Conservation (phyloP, 192 early-diverging fungal species). For the Umbelopsis sp. region DNA sequence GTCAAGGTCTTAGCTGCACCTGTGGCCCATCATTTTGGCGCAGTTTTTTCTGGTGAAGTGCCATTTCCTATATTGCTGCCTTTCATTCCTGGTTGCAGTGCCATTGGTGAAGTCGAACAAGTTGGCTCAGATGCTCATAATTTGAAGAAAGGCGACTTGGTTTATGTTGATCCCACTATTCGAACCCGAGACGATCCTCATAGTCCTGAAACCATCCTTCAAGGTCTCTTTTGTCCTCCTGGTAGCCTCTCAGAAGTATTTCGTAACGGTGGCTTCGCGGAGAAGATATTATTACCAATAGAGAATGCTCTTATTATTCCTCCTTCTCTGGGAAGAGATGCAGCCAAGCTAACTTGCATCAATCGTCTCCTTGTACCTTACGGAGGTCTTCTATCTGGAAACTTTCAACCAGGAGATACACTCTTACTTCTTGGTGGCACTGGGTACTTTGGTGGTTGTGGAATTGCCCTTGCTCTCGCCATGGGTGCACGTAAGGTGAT, state of each 20-base stretch:
- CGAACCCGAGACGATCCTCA: conserved; percentile 36
- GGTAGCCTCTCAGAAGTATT: conserved; percentile 16
- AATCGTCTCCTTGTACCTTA: conserved; percentile 24
- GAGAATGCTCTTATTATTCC: conserved; percentile 37
- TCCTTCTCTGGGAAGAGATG: conserved; percentile 13
- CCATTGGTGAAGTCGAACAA: conserved; percentile 28
- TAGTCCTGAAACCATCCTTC: conserved; percentile 27
- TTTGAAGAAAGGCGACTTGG: conserved; percentile 32
- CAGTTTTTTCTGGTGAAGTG: conserved; percentile 23
- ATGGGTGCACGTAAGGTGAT: conserved; percentile 38
- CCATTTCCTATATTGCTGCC: conserved; percentile 29
- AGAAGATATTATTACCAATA: conserved; percentile 28
- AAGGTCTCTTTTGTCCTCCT: conserved; percentile 29
- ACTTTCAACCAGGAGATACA: conserved; percentile 35
- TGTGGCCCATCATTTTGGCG: conserved; percentile 20
- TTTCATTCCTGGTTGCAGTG: conserved; percentile 35
- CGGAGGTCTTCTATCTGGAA: conserved; percentile 30
- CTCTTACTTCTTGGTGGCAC: conserved; percentile 32
- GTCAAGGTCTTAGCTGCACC: conserved; percentile 37
- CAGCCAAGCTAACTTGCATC: conserved; percentile 1
- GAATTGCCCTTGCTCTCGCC: conserved; percentile 28
- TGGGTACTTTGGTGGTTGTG: conserved; percentile 31
- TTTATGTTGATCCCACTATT: conserved; percentile 36
- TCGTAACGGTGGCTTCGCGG: conserved; percentile 34
- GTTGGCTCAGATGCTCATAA: conserved; percentile 24